Conservation (phyloP, 768 basidiomycete genomes). For the Sarcodon aspratus region DNA sequence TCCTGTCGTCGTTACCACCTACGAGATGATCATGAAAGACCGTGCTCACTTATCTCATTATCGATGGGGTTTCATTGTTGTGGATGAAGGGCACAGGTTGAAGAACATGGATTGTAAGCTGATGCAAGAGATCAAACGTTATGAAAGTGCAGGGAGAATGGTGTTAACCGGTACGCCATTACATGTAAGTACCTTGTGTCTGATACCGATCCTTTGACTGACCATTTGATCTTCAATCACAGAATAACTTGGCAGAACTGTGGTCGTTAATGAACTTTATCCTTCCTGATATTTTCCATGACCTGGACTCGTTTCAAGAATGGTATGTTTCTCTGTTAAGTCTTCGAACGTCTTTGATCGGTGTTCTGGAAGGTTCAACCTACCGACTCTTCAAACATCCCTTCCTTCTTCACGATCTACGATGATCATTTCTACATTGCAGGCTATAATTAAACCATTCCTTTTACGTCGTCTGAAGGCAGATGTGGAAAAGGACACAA, state of each 20-base stretch:
- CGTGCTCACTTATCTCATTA: constrained; percentile 52
- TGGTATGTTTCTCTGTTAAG: constrained; percentile 37
- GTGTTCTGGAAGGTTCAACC: constrained; percentile 45
- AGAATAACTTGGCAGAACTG: constrained; percentile 94
- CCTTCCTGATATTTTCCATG: constrained; percentile 86
- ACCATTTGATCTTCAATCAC: constrained; percentile 2
- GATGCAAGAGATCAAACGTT: constrained; percentile 84
- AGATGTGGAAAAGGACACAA: constrained; percentile 60
- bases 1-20: constrained; percentile 84
- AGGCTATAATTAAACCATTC: constrained; percentile 92
- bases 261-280: constrained; percentile 97
- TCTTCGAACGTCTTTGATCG: background rate
- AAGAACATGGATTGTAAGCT: constrained; percentile 92
- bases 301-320: constrained; percentile 82
- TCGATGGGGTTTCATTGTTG: constrained; percentile 87
- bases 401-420: constrained; percentile 48
- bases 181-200: constrained; percentile 44
- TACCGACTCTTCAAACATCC: constrained; percentile 47
- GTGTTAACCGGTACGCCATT: constrained; percentile 94
- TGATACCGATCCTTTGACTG: background rate
- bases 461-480: constrained; percentile 83
- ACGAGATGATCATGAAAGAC: constrained; percentile 87
- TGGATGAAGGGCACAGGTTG: constrained; percentile 90
- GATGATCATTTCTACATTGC: constrained; percentile 66
- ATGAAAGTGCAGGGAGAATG: constrained; percentile 76